Base-by-base conservation (phyloP, 176 grass and related monocot genomes). In the Rhynchospora breviuscula region DNA sequence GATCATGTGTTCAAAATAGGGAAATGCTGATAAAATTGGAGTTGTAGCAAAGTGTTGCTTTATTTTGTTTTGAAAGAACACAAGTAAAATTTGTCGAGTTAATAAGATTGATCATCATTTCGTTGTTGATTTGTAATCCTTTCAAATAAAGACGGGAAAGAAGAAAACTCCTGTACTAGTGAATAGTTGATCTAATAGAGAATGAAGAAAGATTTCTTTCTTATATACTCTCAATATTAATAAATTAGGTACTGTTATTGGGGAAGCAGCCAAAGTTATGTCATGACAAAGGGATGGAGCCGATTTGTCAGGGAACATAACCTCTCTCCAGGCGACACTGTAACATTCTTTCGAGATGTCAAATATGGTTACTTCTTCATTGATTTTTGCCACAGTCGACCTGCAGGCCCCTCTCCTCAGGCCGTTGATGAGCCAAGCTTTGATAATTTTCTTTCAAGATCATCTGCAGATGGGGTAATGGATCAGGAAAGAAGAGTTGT, bases 201-300 rank as follows among this genome's bases (percentile, higher is more conserved):
- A 52, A 75, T 29, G 71, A 75, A 26, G 11, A 26, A 47, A 26
- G 71, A 75, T 71, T 25, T 53, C 2, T 29, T 51, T 53, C 21
- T 25, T 3, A 19, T 53, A 25, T 75, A 13, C 19, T 26, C 22
- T 23, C 47, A 29, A 75, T 74, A 15, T 75, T 21, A 75, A 29
- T 29, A 1, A 29, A n/a, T n/a, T n/a, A 75, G 71, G 71, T 94
- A 92, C 88, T 94, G 88, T 18, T 94, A 94, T 59, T 94, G 90
- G 92, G 85, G 81, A 31, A 94, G 92, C 86, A 94, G 92, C 87
- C 89, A 91, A 79, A 94, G 92, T 76, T 94, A 94, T 23, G 87
- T 91, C 67, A 94, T 94, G 85, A 94, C 92, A 61, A 94, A 90
- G 59, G 90, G 92, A 4, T 94, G 92, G 92, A 91, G 92, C 87